These are phyloP conservation scores for Termitomyces sp. DNA, from an alignment of 768 basidiomycete genomes.

Conservation along the genomic window DNA sequence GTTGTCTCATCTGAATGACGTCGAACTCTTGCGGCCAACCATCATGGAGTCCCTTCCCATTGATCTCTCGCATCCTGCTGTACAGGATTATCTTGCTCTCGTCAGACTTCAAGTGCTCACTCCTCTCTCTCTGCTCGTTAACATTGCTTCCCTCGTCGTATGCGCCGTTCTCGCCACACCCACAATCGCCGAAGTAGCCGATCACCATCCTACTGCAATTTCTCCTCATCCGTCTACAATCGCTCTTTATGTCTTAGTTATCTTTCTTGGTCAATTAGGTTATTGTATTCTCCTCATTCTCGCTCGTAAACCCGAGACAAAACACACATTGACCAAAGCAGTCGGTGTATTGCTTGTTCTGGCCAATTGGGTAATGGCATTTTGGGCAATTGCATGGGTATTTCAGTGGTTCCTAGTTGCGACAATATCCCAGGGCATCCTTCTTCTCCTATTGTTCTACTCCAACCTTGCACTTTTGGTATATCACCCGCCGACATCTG, in stretches of 20 bases:
- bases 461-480: slow-evolving; percentile 73
- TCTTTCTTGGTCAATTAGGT: slow-evolving; percentile 68
- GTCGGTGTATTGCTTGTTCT: slow-evolving; percentile 76
- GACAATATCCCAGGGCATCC: slow-evolving; percentile 66
- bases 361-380: slow-evolving; percentile 75
- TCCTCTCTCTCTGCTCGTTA: slow-evolving; percentile 77
- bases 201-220: slow-evolving; percentile 59
- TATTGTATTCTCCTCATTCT: slow-evolving; percentile 78
- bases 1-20: slow-evolving; percentile 1
- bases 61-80: slow-evolving; percentile 53
- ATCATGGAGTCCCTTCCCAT: slow-evolving; percentile 53
- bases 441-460: slow-evolving; percentile 68
- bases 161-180: slow-evolving; percentile 67
- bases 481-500: slow-evolving; percentile 57
- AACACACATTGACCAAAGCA: slow-evolving; percentile 67
- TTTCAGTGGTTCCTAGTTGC: slow-evolving; percentile 73
- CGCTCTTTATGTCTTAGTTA: slow-evolving; percentile 50
- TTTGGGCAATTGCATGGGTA: slow-evolving; percentile 76
- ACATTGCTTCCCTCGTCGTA: slow-evolving; percentile 64
- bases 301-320: slow-evolving; percentile 72
- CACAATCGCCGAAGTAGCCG: slow-evolving; percentile 38
- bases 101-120: slow-evolving; percentile 81
- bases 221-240: slow-evolving; percentile 59
- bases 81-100: slow-evolving; percentile 62
- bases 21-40: neutral